These are phyloP conservation scores for Cyclotella distinguenda DNA, from an alignment of 108 stramenopile genomes.

Conservation along the genomic window DNA sequence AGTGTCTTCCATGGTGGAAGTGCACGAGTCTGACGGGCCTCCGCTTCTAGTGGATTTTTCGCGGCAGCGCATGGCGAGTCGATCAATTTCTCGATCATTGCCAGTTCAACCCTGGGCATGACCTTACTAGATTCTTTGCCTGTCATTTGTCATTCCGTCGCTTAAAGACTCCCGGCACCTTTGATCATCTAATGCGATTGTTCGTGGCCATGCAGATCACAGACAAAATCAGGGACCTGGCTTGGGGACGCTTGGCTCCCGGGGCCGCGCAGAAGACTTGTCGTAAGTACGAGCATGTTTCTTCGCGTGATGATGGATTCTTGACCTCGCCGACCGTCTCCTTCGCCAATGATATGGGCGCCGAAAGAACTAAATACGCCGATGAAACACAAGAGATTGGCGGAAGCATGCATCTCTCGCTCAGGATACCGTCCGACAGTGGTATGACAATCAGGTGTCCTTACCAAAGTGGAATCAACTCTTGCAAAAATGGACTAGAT, in stretches of 20 bases:
- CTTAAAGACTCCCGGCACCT: not conserved
- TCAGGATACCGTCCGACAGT: constrained; percentile 62
- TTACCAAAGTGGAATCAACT: not conserved
- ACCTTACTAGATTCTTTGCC: not conserved
- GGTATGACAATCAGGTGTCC: constrained; percentile 54
- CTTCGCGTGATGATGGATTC: not conserved
- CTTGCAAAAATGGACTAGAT: constrained; percentile 44
- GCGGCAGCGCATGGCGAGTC: constrained; percentile 66
- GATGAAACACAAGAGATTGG: not conserved
- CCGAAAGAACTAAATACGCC: not conserved
- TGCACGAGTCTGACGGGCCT: constrained; percentile 2
- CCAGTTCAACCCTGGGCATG: not conserved
- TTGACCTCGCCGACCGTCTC: constrained; percentile 26
- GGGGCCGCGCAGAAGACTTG: not conserved
- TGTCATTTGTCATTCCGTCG: not conserved
- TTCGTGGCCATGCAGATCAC: constrained; percentile 35
- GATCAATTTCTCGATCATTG: not conserved
- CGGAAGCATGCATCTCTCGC: constrained; percentile 73
- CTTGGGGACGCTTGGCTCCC: constrained; percentile 76
- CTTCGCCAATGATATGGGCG: constrained; percentile 22
- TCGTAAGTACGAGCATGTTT: not conserved
- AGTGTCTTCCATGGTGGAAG: constrained; percentile 37
- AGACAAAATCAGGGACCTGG: constrained; percentile 66
- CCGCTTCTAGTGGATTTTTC: constrained; percentile 63
- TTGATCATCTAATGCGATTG: not conserved